Percentiles rank a stretch among this genome's conserved stretches.
phyloP scores from a whole-genome alignment of 1,284 basidiomycete genomes.

The Ganoderma lingzhi region DNA sequence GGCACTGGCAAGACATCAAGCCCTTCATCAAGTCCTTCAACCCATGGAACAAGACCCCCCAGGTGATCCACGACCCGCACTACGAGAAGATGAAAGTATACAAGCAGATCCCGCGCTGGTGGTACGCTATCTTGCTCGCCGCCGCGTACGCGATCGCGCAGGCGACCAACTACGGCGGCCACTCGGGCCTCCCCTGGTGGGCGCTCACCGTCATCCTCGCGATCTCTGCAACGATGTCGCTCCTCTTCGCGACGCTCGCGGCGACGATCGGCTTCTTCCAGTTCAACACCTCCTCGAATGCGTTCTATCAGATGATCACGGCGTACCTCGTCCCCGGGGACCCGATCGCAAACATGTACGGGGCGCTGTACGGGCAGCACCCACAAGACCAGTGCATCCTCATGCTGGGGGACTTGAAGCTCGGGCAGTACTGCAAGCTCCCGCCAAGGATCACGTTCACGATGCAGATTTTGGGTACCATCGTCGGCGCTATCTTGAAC shows the following conservation, averaged over 20 bases:
- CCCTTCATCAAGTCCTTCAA: constrained; percentile 42
- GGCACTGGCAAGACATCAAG: constrained; percentile 50
- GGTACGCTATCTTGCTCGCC: constrained; percentile 59
- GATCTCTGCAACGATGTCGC: constrained; percentile 63
- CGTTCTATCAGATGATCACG: constrained; percentile 45
- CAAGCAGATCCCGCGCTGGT: constrained; percentile 66
- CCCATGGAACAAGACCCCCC: constrained; percentile 40
- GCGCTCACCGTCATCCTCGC: constrained; percentile 52
- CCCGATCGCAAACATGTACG: constrained; percentile 60
- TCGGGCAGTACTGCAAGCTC: constrained; percentile 64
- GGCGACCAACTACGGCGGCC: constrained; percentile 57
- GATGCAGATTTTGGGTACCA: constrained; percentile 62
- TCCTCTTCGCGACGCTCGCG: constrained; percentile 52
- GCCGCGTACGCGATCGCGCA: constrained; percentile 56
- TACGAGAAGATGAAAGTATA: constrained; percentile 68
- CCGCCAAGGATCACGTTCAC: constrained; percentile 68
- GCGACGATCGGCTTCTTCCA: constrained; percentile 55
- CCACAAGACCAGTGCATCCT: constrained; percentile 51
- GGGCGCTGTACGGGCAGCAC: constrained; percentile 55
- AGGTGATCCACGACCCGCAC: constrained; percentile 46
- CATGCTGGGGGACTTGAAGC: constrained; percentile 58
- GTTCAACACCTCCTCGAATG: constrained; percentile 39
- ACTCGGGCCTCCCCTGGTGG: constrained; percentile 63
- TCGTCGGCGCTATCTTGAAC: constrained; percentile 48
- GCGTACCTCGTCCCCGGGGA: constrained; percentile 52